phyloP scores from a whole-genome alignment of 169 alveolate species.

The Cardiosporidium cionae region DNA sequence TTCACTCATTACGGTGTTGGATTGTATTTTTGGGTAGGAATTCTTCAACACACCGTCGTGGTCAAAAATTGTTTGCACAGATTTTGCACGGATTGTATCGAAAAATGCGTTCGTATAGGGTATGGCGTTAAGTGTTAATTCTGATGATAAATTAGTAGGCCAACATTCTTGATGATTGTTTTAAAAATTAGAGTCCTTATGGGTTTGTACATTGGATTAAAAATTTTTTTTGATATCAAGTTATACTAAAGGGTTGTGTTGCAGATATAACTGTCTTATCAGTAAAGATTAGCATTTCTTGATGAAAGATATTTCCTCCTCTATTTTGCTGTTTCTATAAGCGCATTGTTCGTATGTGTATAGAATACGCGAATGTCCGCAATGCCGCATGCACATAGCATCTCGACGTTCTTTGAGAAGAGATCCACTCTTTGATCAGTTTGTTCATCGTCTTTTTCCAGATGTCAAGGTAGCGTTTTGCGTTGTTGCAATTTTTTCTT shows the following conservation, averaged over 20 bases:
- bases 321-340: too few relatives aligned
- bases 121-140: slow-evolving; percentile 20
- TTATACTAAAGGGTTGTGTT: too few relatives aligned
- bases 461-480: slow-evolving; percentile 10
- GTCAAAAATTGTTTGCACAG: slow-evolving; percentile 63
- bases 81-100: slow-evolving; percentile 63
- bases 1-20: background rate
- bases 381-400: slow-evolving; percentile 59
- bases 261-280: too few relatives aligned
- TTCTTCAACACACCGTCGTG: slow-evolving; percentile 46
- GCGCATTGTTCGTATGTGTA: too few relatives aligned
- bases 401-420: slow-evolving; percentile 47
- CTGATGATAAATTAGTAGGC: background rate
- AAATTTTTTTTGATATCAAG: too few relatives aligned
- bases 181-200: too few relatives aligned
- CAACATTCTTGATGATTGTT: background rate
- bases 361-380: background rate
- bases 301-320: too few relatives aligned
- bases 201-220: too few relatives aligned
- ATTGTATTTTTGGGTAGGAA: background rate
- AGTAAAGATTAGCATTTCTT: too few relatives aligned
- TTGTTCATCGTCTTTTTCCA: slow-evolving; percentile 46
- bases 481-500: background rate
- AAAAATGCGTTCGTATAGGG: slow-evolving; percentile 62
- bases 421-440: slow-evolving; percentile 48